Evolutionary conservation across 345 rosid genomes (phyloP).

Genomic region (Salix exigua): DNA sequence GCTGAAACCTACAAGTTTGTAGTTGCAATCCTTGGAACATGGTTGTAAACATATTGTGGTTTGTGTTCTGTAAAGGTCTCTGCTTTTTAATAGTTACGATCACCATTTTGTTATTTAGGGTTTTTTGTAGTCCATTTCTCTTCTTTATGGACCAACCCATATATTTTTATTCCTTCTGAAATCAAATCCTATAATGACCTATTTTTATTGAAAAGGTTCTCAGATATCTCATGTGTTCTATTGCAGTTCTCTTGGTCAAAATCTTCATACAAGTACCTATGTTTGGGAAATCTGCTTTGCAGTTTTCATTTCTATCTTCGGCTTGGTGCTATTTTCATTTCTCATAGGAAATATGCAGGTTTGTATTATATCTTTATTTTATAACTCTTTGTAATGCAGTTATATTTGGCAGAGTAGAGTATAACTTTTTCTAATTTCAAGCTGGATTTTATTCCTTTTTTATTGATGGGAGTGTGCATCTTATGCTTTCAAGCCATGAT

Average conservation of each 20-base stretch:
- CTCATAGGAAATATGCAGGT: conserved; percentile 95
- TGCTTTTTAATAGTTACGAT: not conserved
- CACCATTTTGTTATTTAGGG: not conserved
- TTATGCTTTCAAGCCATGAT: not conserved
- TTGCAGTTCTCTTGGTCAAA: conserved; percentile 67
- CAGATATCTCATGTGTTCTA: conserved; percentile 5
- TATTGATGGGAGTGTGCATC: not conserved
- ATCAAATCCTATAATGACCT: not conserved
- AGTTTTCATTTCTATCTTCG: conserved; percentile 57
- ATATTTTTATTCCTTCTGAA: not conserved
- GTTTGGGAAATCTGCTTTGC: conserved; percentile 72
- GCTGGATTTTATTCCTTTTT: not conserved
- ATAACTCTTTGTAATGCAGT: not conserved
- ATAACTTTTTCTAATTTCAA: not conserved
- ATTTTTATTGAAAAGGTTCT: not conserved
- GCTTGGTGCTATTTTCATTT: conserved; percentile 68
- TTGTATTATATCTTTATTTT: conserved; percentile 4
- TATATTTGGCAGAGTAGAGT: not conserved
- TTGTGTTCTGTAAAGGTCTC: not conserved
- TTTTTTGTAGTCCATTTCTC: not conserved
- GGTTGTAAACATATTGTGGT: not conserved
- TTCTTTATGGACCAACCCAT: not conserved
- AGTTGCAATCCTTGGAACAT: not conserved
- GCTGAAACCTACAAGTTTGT: not conserved
- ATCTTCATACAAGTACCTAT: conserved; percentile 67